Conservation (phyloP, 169 alveolate genomes). For the Besnoitia besnoiti region DNA sequence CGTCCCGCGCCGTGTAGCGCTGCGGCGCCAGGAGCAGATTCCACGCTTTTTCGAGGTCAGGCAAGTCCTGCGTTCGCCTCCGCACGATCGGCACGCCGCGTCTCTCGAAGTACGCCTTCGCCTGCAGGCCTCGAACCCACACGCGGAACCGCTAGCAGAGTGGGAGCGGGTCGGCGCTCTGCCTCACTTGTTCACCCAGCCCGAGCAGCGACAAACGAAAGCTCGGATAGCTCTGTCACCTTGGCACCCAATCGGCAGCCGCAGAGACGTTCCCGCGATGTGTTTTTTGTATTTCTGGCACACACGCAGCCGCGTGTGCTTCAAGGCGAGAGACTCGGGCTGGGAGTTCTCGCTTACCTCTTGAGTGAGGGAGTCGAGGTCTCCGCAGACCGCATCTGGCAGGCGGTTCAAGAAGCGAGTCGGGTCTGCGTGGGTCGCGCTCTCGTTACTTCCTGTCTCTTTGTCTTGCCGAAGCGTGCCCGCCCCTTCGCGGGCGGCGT, state of each 20-base stretch:
- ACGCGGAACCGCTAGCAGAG: too few species aligned
- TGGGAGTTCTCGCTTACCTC: neutral
- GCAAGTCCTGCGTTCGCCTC: neutral
- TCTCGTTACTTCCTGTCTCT: neutral
- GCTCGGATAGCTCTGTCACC: too few species aligned
- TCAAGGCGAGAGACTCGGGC: too few species aligned
- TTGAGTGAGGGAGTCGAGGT: neutral
- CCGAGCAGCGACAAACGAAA: too few species aligned
- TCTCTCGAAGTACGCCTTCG: neutral
- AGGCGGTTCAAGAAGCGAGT: neutral
- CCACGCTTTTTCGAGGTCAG: conserved; percentile 23
- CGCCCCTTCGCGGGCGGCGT: too few species aligned
- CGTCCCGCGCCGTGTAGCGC: neutral
- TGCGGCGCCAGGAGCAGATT: neutral
- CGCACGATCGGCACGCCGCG: neutral
- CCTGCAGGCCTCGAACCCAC: neutral
- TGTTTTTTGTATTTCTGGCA: too few species aligned
- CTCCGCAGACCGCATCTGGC: conserved; percentile 32
- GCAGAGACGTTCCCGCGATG: too few species aligned
- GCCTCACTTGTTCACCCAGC: too few species aligned
- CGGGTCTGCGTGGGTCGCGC: neutral
- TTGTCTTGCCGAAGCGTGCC: too few species aligned
- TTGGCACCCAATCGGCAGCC: too few species aligned
- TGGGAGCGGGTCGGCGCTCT: too few species aligned
- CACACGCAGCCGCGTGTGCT: too few species aligned